Conservation (phyloP, 495 filamentous ascomycete genomes). For the Podospora didyma region DNA sequence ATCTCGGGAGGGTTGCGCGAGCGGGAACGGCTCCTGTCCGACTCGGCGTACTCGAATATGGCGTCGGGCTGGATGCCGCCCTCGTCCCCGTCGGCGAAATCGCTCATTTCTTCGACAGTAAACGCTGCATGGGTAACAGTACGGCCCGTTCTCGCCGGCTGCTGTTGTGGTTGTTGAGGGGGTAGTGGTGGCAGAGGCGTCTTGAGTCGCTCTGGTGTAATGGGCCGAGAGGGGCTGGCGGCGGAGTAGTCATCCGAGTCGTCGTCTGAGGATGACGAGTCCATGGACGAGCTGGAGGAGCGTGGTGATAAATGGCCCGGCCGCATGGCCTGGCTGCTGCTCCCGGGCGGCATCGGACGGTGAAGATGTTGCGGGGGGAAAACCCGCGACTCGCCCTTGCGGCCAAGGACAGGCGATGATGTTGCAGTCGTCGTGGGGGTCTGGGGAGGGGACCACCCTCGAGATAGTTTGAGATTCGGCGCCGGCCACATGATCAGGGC, state of each 20-base stretch:
- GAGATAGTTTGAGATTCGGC: constrained; percentile 42
- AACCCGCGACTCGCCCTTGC: constrained; percentile 26
- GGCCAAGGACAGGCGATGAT: constrained; percentile 36
- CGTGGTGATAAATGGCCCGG: constrained; percentile 50
- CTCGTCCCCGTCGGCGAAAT: constrained; percentile 37
- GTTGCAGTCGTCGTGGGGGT: constrained; percentile 37
- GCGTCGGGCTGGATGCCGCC: constrained; percentile 37
- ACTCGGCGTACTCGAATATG: constrained; percentile 43
- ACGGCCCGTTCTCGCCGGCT: constrained; percentile 23
- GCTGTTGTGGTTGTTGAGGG: constrained; percentile 14
- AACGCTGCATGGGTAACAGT: constrained; percentile 32
- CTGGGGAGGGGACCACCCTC: constrained; percentile 49
- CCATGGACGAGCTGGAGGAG: constrained; percentile 39
- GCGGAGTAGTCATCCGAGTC: constrained; percentile 26
- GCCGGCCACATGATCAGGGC: constrained; percentile 40
- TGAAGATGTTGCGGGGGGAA: constrained; percentile 24
- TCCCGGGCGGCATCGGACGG: constrained; percentile 29
- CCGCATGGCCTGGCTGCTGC: constrained; percentile 32
- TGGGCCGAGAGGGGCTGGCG: constrained; percentile 28
- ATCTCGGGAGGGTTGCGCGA: constrained; percentile 34
- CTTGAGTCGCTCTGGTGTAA: constrained; percentile 25
- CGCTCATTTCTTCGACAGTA: constrained; percentile 43
- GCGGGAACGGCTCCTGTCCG: constrained; percentile 39
- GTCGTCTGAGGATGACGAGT: constrained; percentile 9
- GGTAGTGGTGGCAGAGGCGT: constrained; percentile 23